Base-by-base conservation (phyloP, 306 rosid genomes). In the Myrica gale region DNA sequence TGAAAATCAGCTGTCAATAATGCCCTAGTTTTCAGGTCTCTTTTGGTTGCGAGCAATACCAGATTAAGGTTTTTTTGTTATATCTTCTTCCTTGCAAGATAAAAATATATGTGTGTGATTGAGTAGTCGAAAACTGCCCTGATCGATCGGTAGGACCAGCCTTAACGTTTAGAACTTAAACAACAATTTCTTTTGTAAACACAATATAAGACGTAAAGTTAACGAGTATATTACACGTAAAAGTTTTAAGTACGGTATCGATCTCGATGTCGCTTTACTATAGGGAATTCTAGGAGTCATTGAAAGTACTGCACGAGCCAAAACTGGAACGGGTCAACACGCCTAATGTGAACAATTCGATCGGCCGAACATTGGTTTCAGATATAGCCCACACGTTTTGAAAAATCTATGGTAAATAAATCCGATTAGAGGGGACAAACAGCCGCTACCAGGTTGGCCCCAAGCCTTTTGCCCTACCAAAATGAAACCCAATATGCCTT, bases 391-490 rank as follows among this genome's bases (percentile, higher is more conserved):
- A 80, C 81, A 71, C 82, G 68, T 61, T 37, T 68, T 76, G 57
- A 76, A 67, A 73, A 81, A 75, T 78, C 68, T 78, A 23, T 43
- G 55, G 43, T 63, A 56, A 82, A 76, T 79, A 82, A 72, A 78
- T 62, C 81, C 86, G 78, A 81, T 48, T 74, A 79, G 71, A 16
- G 89, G 82, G 54, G 87, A 82, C 89, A 83, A 83, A 79, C 82
- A 83, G 80, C 93, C 81, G 86, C 84, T 75, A 70, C 88, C 88
- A 84, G 79, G 55, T 67, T 84, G 88, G 69, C 76, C 72, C 60
- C 72, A 50, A 70, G 52, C 50, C 4, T 32, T n/a, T 7, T 1
- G 21, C 2, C 60, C 2, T 21, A 54, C 19, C 1, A 13, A 7
- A 23, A 4, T n/a, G 7, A 6, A 53, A 2, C n/a, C 10, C 9